These are phyloP conservation scores for Globisporangium okanoganense DNA, from an alignment of 352 stramenopile species.

Conservation along the genomic window DNA sequence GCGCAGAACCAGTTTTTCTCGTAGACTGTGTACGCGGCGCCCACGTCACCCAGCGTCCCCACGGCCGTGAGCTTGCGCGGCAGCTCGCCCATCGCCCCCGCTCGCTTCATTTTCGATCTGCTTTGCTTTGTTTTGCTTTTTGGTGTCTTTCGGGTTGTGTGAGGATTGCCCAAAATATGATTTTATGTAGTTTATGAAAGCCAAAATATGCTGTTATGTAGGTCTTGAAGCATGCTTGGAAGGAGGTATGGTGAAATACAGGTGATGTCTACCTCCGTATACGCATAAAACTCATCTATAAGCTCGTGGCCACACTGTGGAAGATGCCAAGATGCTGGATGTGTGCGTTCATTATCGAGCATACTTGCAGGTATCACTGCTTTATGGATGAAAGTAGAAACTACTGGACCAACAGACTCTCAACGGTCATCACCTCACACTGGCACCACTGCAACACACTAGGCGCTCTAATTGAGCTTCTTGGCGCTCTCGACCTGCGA, in stretches of 20 bases:
- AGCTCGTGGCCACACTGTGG: too few species aligned
- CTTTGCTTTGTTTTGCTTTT: background rate
- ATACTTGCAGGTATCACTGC: background rate
- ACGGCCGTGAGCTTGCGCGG: constrained; percentile 69
- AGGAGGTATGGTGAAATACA: background rate
- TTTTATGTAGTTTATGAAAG: background rate
- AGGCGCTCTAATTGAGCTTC: constrained; percentile 6
- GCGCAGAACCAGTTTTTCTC: constrained; percentile 88
- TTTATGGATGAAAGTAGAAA: background rate
- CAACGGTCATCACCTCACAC: background rate
- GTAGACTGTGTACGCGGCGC: constrained; percentile 86
- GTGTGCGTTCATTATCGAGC: background rate
- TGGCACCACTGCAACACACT: background rate
- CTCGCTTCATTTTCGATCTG: constrained; percentile 15
- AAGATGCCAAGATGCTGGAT: background rate
- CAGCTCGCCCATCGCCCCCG: constrained; percentile 21
- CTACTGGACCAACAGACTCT: background rate
- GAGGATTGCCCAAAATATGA: background rate
- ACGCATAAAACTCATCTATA: background rate
- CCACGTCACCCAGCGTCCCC: constrained; percentile 78
- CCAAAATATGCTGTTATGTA: background rate
- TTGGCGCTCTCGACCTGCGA: constrained; percentile 13
- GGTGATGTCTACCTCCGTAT: background rate
- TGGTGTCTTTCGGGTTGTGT: background rate
- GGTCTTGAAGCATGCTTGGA: background rate